Base-by-base conservation (phyloP, 176 grass and related monocot species). In the Ensete ventricosum region DNA sequence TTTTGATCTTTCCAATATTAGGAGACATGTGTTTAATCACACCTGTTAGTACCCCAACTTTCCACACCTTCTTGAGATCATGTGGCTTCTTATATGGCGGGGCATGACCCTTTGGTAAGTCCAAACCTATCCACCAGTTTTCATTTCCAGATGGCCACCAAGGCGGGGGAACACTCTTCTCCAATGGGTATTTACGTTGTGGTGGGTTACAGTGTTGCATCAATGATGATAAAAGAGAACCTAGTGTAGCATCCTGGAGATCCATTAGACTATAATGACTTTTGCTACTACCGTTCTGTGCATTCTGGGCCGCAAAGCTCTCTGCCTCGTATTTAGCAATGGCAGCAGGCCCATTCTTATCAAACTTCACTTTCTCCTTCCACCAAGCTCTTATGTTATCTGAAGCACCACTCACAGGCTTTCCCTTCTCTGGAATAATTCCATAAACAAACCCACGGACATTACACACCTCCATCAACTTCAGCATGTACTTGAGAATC, bases 351-450 rank as follows among this genome's bases (percentile, higher is more conserved):
- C 95, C 95, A 9, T 99, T 99, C 85, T 94, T 99, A 82, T 94
- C 95, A 76, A 99, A 99, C 86, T 81, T 94, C 34, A 99, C 95
- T 81, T 94, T 99, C 75, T 99, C 95, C 84, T 99, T 99, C 95
- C 95, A 99, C 95, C 95, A 99, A 54, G 91, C 95, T 80, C 95
- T 86, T 59, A 99, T 89, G 11, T 99, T 99, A 75, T 99, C 95
- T 0, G 95, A 99, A 17, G 95, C 86, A 0, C 95, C 95, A 10
- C 91, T 94, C 2, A 99, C 88, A 20, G 95, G 91, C 82, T 99
- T 99, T 48, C 95, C 95, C 73, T 99, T 94, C 8, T 94, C 88
- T 1, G 91, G 91, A 67, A 99, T 91, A 62, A 99, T 91, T 73
- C 95, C 95, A 2, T 99, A 99, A 5, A 99, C 88, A 14, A 99